A percentile compares a stretch with the other conserved stretches of the same genome.
Conservation (phyloP, 495 filamentous ascomycete species). For the Penicillium mononematosum region DNA sequence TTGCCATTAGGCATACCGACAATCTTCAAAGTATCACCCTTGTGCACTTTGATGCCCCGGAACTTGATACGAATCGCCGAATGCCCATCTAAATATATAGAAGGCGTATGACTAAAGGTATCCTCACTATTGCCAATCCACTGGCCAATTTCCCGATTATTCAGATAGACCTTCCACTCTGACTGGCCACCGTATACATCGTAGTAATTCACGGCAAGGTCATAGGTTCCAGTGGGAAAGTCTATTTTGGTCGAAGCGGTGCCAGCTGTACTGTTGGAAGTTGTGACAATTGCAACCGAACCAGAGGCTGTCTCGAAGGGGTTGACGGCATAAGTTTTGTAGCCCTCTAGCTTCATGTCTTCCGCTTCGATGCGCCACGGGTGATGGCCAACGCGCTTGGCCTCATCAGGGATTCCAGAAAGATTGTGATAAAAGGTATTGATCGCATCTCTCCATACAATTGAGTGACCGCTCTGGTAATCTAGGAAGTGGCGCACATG, state of each 20-base stretch:
- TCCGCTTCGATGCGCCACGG: slow-evolving; percentile 66
- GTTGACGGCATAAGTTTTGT: slow-evolving; percentile 46
- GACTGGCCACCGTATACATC: slow-evolving; percentile 57
- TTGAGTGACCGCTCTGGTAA: slow-evolving; percentile 67
- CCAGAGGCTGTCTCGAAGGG: slow-evolving; percentile 58
- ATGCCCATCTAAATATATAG: slow-evolving; percentile 59
- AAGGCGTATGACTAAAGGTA: slow-evolving; percentile 53
- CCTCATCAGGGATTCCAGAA: slow-evolving; percentile 57
- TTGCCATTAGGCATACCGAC: slow-evolving; percentile 56
- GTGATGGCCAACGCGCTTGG: slow-evolving; percentile 55
- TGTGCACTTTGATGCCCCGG: slow-evolving; percentile 44
- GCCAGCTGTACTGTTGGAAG: slow-evolving; percentile 48
- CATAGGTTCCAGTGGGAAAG: slow-evolving; percentile 54
- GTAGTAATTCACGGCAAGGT: slow-evolving; percentile 65
- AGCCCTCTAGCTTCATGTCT: slow-evolving; percentile 56
- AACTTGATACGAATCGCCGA: slow-evolving; percentile 64
- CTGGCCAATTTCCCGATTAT: slow-evolving; percentile 48
- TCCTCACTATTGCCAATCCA: slow-evolving; percentile 61
- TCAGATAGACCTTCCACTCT: slow-evolving; percentile 53
- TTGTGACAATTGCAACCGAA: slow-evolving; percentile 46
- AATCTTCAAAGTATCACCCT: slow-evolving; percentile 59
- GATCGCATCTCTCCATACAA: slow-evolving; percentile 69
- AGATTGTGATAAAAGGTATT: slow-evolving; percentile 58
- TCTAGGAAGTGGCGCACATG: slow-evolving; percentile 54
- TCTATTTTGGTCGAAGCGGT: slow-evolving; percentile 47